Base-by-base conservation (phyloP, 2,329 filamentous ascomycete genomes). In the Aspergillus sp. region DNA sequence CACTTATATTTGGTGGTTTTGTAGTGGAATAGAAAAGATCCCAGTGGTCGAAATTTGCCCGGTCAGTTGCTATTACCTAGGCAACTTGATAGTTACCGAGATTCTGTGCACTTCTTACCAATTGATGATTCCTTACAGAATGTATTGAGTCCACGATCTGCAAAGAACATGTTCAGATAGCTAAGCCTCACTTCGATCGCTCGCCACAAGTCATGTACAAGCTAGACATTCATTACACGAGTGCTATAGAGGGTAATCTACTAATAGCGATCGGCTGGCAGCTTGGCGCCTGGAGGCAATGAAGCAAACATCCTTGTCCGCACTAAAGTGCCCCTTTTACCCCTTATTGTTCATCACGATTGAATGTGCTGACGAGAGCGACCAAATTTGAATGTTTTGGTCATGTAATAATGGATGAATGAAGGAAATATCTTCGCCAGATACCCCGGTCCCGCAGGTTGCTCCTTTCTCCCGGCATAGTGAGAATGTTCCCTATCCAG, bases 251-350 rank as follows among this genome's bases (percentile, higher is more conserved):
- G 58, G 57, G 64, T 59, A 53, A 57, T 56, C 44, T 53, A 41
- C 48, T 38, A 55, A 59, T 21, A 59, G 23, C 48, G 41, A 59
- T 58, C 55, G 55, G 49, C 57, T 52, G 54, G 48, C 54, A 53
- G 44, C 42, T 54, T 36, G 32, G 32, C 32, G 32, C 32, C 32
- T 36, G 32, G 32, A 36, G 48, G 36, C 19, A 54, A 47, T 49
- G 41, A 13, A 44, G 41, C 41, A 44, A 44, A 44, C 41, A 44
- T 59, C 44, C 44, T 49, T 8, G 23, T 50, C 47, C 47, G 47
- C 41, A 44, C 41, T 50, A 44, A 36, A 25, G 56, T 61, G 30
- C 60, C 63, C 63, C 63, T 59, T 63, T 60, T 60, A 41, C 48
- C 52, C 57, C 62, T 41, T 54, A 36, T 54, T 36, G 27, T 39